Evolutionary conservation across 2,329 filamentous ascomycete species (phyloP).

Genomic region (Leptographium radiaticola): DNA sequence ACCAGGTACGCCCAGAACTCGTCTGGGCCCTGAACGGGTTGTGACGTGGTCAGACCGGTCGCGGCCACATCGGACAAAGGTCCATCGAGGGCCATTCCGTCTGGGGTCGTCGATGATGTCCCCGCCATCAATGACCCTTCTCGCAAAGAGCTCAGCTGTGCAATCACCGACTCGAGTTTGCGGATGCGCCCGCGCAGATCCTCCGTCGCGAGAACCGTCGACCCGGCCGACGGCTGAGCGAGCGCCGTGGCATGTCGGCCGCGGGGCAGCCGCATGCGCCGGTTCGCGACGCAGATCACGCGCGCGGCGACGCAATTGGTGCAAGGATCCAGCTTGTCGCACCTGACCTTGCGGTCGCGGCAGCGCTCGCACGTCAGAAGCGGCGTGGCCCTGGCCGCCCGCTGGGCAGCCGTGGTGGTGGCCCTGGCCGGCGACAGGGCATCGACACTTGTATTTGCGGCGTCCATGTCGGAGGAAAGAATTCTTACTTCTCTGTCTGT

Average conservation of each 20-base stretch:
- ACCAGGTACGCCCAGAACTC: conserved; percentile 2
- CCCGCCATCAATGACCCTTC: neutral
- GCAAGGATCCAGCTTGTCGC: conserved; percentile 2
- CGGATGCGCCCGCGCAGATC: neutral
- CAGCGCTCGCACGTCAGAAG: neutral
- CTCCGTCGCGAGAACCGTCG: neutral
- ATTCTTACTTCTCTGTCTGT: too few relatives aligned
- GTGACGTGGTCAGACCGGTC: neutral
- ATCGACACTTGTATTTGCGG: too few relatives aligned
- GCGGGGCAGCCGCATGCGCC: neutral
- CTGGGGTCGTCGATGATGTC: neutral
- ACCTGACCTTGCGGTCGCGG: conserved; percentile 1
- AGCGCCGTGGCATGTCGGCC: neutral
- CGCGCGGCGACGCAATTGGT: neutral
- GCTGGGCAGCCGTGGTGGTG: neutral
- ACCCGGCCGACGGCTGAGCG: neutral
- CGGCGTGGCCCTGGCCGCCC: neutral
- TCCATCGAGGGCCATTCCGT: neutral
- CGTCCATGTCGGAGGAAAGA: too few relatives aligned
- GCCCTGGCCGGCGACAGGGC: too few relatives aligned
- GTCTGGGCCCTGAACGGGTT: neutral
- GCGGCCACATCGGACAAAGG: neutral
- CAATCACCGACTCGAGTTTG: conserved; percentile 1
- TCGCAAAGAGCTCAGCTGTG: neutral
- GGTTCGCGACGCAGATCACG: neutral